Evolutionary conservation across 139 green algal genomes (phyloP).

Genomic region (Chlamydomonas schloesseri): DNA sequence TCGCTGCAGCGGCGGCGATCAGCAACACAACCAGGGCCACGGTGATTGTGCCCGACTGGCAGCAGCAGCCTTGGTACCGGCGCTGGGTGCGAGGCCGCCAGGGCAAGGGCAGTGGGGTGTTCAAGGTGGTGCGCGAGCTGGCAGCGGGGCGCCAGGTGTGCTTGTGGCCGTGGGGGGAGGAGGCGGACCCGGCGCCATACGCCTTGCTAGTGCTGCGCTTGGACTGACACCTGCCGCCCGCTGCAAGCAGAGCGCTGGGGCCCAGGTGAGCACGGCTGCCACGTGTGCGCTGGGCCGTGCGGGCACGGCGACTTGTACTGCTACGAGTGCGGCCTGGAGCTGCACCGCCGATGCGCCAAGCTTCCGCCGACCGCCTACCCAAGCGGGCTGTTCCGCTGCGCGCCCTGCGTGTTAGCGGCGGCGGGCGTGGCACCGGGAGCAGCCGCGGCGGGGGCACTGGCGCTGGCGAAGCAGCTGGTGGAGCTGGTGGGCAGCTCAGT

Average conservation of each 20-base stretch:
- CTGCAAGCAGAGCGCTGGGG: not conserved
- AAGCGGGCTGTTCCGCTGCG: not conserved
- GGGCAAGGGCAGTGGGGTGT: not conserved
- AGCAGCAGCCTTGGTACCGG: not conserved
- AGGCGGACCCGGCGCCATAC: not conserved
- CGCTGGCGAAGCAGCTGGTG: not conserved
- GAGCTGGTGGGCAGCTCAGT: not conserved
- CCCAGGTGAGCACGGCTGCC: not conserved
- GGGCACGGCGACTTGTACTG: not conserved
- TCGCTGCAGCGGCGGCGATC: not conserved
- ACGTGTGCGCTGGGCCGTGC: not conserved
- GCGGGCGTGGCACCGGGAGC: not conserved
- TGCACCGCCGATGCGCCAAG: not conserved
- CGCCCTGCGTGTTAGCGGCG: not conserved
- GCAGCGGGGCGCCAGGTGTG: not conserved
- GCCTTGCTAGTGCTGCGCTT: not conserved
- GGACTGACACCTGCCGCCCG: not conserved
- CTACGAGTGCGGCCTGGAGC: not conserved
- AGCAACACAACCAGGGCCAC: not conserved
- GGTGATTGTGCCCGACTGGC: slow-evolving; percentile 31
- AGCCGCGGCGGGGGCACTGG: not conserved
- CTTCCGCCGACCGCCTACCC: not conserved
- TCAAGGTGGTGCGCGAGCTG: not conserved
- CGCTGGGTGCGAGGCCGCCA: not conserved
- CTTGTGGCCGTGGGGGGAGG: not conserved